These are phyloP conservation scores for Gloeophyllum trabeum DNA, from an alignment of 768 basidiomycete genomes.

Conservation along the genomic window DNA sequence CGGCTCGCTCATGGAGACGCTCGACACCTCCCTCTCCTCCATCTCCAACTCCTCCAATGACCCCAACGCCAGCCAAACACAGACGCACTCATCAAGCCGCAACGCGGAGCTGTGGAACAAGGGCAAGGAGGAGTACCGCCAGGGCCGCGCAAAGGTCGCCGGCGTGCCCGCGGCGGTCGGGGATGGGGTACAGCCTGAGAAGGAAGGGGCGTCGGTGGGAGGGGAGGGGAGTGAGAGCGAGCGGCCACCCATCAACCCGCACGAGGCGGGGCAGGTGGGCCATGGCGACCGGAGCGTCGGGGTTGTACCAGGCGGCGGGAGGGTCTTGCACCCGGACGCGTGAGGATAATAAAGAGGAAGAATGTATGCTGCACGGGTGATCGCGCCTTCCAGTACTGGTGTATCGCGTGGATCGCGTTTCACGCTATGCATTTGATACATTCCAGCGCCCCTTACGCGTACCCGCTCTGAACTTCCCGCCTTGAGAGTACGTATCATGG, in stretches of 20 bases:
- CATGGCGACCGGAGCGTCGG: background rate
- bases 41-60: too few relatives aligned
- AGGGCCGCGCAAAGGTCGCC: background rate
- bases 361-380: too few relatives aligned
- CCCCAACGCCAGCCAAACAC: background rate
- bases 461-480: too few relatives aligned
- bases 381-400: too few relatives aligned
- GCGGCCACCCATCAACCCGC: background rate
- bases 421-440: too few relatives aligned
- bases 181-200: background rate
- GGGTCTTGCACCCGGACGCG: background rate
- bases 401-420: too few relatives aligned
- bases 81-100: background rate
- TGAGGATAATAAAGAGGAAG: too few relatives aligned
- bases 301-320: background rate
- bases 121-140: background rate
- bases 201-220: background rate
- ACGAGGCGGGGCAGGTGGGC: background rate
- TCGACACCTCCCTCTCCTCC: background rate
- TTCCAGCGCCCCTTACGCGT: too few relatives aligned
- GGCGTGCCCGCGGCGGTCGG: background rate
- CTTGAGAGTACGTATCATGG: too few relatives aligned
- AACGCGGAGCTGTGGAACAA: background rate
- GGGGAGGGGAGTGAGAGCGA: background rate
- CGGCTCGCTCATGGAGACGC: background rate